Evolutionary conservation across 441 rosid species (phyloP).

Genomic region (Capsella rubella): DNA sequence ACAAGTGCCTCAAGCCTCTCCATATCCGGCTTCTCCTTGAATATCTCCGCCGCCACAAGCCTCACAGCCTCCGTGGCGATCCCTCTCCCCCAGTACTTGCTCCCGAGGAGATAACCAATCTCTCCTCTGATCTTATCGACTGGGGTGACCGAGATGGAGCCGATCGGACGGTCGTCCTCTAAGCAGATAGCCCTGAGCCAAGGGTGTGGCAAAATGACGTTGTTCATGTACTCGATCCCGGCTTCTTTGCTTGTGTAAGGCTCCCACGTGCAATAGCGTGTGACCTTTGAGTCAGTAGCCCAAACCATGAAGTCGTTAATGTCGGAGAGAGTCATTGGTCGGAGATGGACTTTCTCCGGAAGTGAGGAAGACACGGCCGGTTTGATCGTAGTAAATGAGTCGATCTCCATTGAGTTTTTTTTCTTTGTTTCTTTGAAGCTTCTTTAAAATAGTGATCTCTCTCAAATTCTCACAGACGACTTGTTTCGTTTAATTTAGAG

Average conservation of each 20-base stretch:
- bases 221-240: conserved; percentile 48
- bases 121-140: conserved; percentile 61
- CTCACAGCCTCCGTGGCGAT: conserved; percentile 64
- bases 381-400: background rate
- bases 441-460: background rate
- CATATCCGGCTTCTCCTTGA: conserved; percentile 57
- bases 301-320: conserved; percentile 79
- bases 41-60: conserved; percentile 49
- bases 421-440: background rate
- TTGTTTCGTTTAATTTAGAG: background rate
- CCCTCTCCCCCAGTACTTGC: conserved; percentile 68
- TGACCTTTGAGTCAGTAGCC: conserved; percentile 60
- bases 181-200: conserved; percentile 72
- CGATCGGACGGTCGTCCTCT: conserved; percentile 53
- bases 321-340: conserved; percentile 58
- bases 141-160: conserved; percentile 55
- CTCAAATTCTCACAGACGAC: background rate
- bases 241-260: conserved; percentile 62
- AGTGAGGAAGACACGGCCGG: conserved; percentile 10
- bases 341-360: conserved; percentile 47
- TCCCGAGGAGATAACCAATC: conserved; percentile 63
- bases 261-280: conserved; percentile 63
- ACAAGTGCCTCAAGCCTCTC: conserved; percentile 82
- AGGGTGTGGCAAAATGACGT: conserved; percentile 55
- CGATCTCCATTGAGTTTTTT: conserved; percentile 33